phyloP scores from a whole-genome alignment of 441 rosid genomes.

The Croton laevigatus region DNA sequence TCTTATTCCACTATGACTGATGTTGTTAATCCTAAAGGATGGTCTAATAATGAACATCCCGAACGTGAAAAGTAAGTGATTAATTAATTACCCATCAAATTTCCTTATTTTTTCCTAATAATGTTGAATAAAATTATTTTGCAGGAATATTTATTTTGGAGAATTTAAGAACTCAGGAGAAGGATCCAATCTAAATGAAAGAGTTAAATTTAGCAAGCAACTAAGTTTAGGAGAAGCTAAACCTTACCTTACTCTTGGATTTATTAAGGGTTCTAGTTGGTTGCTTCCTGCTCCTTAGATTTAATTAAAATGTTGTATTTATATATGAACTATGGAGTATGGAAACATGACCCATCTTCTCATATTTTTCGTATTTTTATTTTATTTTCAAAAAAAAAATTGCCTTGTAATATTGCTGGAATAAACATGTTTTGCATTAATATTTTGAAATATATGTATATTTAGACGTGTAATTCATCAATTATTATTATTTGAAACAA shows the following conservation, averaged over 20 bases:
- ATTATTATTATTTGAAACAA: no score
- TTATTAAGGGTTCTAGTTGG: constrained; percentile 56
- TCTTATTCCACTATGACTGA: constrained; percentile 42
- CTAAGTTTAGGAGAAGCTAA: constrained; percentile 28
- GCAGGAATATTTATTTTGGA: constrained; percentile 42
- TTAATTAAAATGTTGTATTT: no score
- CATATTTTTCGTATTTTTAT: no score
- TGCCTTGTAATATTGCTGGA: no score
- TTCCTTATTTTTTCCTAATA: background rate
- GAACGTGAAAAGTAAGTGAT: constrained; percentile 33
- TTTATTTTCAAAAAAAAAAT: no score
- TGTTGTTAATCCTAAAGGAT: constrained; percentile 42
- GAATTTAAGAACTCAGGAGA: constrained; percentile 56
- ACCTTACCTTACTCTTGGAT: constrained; percentile 40
- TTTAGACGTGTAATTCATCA: no score
- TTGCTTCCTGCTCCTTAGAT: constrained; percentile 45
- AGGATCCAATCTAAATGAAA: constrained; percentile 25
- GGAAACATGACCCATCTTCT: no score
- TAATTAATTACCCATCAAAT: no score
- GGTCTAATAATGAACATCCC: constrained; percentile 36
- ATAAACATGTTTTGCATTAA: no score
- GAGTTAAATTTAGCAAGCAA: constrained; percentile 42
- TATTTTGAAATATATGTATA: no score
- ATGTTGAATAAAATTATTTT: background rate
- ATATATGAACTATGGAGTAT: no score